Percentiles rank a stretch among this genome's conserved stretches.
phyloP scores from a whole-genome alignment of 257 asterid genomes.

The Scutellaria galericulata region DNA sequence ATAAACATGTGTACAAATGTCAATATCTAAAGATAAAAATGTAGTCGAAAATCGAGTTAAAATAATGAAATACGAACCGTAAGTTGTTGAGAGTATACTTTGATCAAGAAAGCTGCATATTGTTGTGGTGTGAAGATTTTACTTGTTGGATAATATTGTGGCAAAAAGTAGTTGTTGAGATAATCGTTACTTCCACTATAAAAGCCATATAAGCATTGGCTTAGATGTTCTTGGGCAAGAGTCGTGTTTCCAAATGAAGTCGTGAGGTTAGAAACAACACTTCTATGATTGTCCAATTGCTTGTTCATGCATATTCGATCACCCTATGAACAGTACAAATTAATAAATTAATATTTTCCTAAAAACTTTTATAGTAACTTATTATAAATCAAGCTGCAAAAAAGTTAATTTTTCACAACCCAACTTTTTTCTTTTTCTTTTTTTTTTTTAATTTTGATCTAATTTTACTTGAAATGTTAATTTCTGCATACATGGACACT shows the following conservation, averaged over 20 bases:
- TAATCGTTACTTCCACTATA: constrained; percentile 61
- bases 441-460: too few species aligned
- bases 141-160: constrained; percentile 38
- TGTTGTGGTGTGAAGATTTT: constrained; percentile 38
- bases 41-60: too few species aligned
- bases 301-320: constrained; percentile 36
- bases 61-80: constrained; percentile 25
- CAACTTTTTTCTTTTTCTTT: too few species aligned
- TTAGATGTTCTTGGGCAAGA: constrained; percentile 28
- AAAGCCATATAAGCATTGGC: constrained; percentile 45
- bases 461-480: too few species aligned
- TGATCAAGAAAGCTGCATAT: constrained; percentile 43
- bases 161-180: constrained; percentile 46
- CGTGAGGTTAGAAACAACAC: constrained; percentile 2
- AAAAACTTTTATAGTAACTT: too few species aligned
- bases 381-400: too few species aligned
- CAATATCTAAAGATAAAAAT: too few species aligned
- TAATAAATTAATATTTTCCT: too few species aligned
- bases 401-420: too few species aligned
- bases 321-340: constrained; percentile 29
- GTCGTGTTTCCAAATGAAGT: constrained; percentile 25
- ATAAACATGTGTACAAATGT: too few species aligned
- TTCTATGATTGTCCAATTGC: constrained; percentile 40
- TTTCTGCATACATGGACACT: too few species aligned
- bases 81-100: constrained; percentile 35